A percentile compares a stretch with the other conserved stretches of the same genome.
These are phyloP conservation scores for Coleophoma cylindrospora DNA, from an alignment of 2,329 filamentous ascomycete species.

Conservation along the genomic window DNA sequence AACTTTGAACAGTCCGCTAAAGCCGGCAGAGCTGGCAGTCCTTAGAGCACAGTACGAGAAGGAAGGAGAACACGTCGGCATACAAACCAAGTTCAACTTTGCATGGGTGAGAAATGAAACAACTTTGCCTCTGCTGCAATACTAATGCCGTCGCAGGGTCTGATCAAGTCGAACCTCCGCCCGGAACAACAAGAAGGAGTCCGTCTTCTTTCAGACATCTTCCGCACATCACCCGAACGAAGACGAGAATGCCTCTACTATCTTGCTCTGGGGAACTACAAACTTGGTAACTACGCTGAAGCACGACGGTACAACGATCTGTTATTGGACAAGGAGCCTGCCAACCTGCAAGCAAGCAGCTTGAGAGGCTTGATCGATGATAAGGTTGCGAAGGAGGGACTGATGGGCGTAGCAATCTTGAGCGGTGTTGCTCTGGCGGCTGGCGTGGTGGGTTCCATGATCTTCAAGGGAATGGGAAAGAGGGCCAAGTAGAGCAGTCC, in stretches of 20 bases:
- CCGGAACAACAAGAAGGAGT: conserved; percentile 91
- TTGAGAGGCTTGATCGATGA: conserved; percentile 87
- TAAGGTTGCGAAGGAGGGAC: conserved; percentile 88
- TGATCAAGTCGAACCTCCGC: conserved; percentile 87
- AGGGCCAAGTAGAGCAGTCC: conserved; percentile 25
- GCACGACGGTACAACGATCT: conserved; percentile 92
- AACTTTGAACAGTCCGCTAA: conserved; percentile 64
- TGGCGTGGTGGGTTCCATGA: conserved; percentile 83
- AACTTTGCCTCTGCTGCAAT: background rate
- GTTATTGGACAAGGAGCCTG: conserved; percentile 83
- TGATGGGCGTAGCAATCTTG: conserved; percentile 92
- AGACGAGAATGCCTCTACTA: conserved; percentile 98
- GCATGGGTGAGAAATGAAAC: conserved; percentile 68
- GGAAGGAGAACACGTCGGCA: conserved; percentile 91
- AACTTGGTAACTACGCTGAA: conserved; percentile 95
- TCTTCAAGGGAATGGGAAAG: conserved; percentile 71
- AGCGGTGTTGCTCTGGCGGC: conserved; percentile 89
- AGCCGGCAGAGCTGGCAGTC: conserved; percentile 87
- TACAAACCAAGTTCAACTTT: conserved; percentile 99
- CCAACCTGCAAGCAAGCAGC: conserved; percentile 85
- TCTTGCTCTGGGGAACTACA: conserved; percentile 94
- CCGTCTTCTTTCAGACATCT: conserved; percentile 91
- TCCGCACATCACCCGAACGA: conserved; percentile 86
- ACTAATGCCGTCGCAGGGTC: conserved; percentile 52
- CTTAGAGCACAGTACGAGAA: conserved; percentile 94